Conservation (phyloP, 2,329 filamentous ascomycete species). For the Colletotrichum trifolii region DNA sequence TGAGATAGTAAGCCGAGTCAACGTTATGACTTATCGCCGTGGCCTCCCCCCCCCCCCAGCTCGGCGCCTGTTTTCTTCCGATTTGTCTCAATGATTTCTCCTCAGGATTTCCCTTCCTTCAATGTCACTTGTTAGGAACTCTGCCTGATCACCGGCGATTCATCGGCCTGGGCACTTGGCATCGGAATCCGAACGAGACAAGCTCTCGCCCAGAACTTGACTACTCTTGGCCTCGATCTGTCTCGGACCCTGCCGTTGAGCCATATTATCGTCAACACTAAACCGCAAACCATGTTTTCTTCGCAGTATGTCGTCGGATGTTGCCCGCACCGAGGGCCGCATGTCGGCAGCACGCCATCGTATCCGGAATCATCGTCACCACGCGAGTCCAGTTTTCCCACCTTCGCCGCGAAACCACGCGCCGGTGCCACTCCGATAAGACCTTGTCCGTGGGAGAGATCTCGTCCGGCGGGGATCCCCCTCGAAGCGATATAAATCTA, state of each 20-base stretch:
- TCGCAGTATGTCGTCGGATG: constrained; percentile 7
- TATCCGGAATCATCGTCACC: constrained; percentile 33
- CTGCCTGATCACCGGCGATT: not conserved
- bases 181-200: not conserved
- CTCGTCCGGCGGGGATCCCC: not conserved
- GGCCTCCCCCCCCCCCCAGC: too few species aligned
- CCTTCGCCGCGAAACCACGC: too few species aligned
- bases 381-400: constrained; percentile 1
- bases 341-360: constrained; percentile 26
- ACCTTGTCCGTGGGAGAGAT: not conserved
- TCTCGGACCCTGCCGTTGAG: constrained; percentile 4
- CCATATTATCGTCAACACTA: not conserved
- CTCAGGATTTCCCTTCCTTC: too few species aligned
- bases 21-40: too few species aligned
- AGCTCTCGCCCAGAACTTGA: not conserved
- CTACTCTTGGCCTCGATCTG: not conserved
- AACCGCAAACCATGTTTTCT: not conserved
- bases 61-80: too few species aligned
- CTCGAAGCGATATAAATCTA: too few species aligned
- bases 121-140: not conserved
- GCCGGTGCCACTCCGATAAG: constrained; percentile 19
- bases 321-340: constrained; percentile 1
- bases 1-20: not conserved
- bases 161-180: not conserved
- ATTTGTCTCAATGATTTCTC: too few species aligned